Percentiles rank a stretch among this genome's conserved stretches.
Evolutionary conservation across 2,329 filamentous ascomycete species (phyloP).

Genomic region (Orbilia javanica): DNA sequence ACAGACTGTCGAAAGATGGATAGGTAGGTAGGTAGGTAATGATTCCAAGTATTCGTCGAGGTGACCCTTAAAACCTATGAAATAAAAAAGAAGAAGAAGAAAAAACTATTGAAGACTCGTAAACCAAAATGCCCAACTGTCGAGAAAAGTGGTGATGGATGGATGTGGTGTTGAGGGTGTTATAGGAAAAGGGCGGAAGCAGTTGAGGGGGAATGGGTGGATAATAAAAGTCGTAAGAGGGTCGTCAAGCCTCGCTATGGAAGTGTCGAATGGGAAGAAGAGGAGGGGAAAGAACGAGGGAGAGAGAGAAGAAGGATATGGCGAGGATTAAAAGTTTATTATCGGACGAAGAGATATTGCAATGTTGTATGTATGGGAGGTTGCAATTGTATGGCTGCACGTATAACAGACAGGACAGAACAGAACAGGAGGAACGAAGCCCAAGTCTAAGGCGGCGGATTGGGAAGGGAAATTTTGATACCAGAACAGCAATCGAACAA

Average conservation of each 20-base stretch:
- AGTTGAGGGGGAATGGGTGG: background rate
- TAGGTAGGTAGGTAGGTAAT: background rate
- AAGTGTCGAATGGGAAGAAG: conserved; percentile 51
- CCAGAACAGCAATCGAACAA: conserved; percentile 34
- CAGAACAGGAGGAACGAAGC: conserved; percentile 35
- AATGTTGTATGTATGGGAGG: conserved; percentile 6
- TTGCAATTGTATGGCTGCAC: too few relatives aligned
- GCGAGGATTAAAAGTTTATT: conserved; percentile 58
- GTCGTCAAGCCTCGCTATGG: conserved; percentile 58
- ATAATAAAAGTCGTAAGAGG: conserved; percentile 55
- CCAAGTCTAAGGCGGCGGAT: conserved; percentile 53
- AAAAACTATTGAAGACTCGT: conserved; percentile 37
- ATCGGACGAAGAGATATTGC: conserved; percentile 54
- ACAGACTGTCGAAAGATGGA: conserved; percentile 32
- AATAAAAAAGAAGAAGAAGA: conserved; percentile 8
- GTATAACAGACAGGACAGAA: too few relatives aligned
- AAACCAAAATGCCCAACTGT: conserved; percentile 48
- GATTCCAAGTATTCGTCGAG: conserved; percentile 29
- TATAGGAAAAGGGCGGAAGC: conserved; percentile 26
- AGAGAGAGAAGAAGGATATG: conserved; percentile 34
- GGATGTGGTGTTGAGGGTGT: conserved; percentile 26
- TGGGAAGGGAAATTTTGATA: conserved; percentile 58
- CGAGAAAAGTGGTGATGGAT: conserved; percentile 19
- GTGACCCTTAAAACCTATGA: conserved; percentile 26
- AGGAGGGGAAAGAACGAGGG: conserved; percentile 4